Evolutionary conservation across 106 monocot genomes (phyloP).

Genomic region (Platanthera zijinensis): DNA sequence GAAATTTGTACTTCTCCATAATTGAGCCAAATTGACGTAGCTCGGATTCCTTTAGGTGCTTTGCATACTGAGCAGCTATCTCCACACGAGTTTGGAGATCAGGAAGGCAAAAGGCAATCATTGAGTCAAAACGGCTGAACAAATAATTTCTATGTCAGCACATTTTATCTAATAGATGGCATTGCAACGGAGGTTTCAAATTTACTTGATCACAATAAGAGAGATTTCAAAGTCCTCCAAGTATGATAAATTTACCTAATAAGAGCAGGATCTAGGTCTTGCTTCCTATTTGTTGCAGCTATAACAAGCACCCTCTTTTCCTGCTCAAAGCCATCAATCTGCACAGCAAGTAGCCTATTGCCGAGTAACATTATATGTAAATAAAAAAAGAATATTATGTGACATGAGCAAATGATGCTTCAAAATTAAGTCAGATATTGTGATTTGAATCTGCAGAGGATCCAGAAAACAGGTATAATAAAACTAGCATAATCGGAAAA

Average conservation of each 20-base stretch:
- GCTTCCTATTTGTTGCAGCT: slow-evolving; percentile 97
- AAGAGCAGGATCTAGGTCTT: slow-evolving; percentile 97
- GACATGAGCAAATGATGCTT: not conserved
- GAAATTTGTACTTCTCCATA: slow-evolving; percentile 35
- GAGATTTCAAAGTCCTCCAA: not conserved
- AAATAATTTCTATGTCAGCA: not conserved
- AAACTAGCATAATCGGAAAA: not conserved
- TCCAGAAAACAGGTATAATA: not conserved
- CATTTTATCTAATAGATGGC: not conserved
- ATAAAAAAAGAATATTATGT: not conserved
- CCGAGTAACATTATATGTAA: not conserved
- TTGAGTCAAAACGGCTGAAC: slow-evolving; percentile 91
- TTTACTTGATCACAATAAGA: slow-evolving; percentile 2
- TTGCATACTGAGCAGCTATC: slow-evolving; percentile 89
- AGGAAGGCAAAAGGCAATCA: slow-evolving; percentile 72
- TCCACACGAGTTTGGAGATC: slow-evolving; percentile 70
- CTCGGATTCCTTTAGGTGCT: slow-evolving; percentile 63
- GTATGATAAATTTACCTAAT: slow-evolving; percentile 44
- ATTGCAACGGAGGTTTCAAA: not conserved
- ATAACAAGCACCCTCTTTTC: slow-evolving; percentile 82
- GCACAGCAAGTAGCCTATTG: not conserved
- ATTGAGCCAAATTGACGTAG: slow-evolving; percentile 50
- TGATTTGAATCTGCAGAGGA: not conserved
- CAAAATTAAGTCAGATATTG: not conserved
- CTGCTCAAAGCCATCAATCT: slow-evolving; percentile 99